Percentiles rank a stretch among this genome's conserved stretches.
These are phyloP conservation scores for Trichoderma sp. DNA, from an alignment of 2,329 filamentous ascomycete species.

Conservation along the genomic window DNA sequence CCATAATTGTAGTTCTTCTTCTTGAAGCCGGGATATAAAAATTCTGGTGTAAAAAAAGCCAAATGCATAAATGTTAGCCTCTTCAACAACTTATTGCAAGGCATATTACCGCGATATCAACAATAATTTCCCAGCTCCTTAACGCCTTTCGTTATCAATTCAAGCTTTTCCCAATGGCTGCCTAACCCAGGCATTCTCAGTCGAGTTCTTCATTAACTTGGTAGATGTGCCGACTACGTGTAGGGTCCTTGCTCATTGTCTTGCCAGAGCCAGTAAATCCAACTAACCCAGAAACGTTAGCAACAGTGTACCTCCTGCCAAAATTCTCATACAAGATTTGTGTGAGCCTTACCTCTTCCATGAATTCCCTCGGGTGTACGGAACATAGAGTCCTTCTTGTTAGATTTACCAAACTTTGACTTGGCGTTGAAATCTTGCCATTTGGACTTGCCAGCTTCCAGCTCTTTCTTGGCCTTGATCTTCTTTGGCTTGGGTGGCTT, in stretches of 20 bases:
- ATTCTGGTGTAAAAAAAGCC: slow-evolving; percentile 25
- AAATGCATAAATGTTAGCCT: slow-evolving; percentile 47
- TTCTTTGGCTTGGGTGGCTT: slow-evolving; percentile 84
- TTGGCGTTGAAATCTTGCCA: slow-evolving; percentile 94
- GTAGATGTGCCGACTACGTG: slow-evolving; percentile 82
- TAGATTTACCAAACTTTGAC: slow-evolving; percentile 66
- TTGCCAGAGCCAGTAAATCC: slow-evolving; percentile 96
- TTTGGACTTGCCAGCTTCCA: slow-evolving; percentile 88
- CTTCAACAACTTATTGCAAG: slow-evolving; percentile 42
- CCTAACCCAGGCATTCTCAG: slow-evolving; percentile 47
- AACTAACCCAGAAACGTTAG: slow-evolving; percentile 59
- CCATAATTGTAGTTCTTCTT: slow-evolving; percentile 26
- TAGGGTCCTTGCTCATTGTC: slow-evolving; percentile 90
- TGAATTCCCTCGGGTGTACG: slow-evolving; percentile 84
- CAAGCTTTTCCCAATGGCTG: slow-evolving; percentile 32
- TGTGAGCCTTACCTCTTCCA: slow-evolving; percentile 70
- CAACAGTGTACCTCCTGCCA: neutral
- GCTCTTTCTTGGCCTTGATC: slow-evolving; percentile 85
- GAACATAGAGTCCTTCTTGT: slow-evolving; percentile 96
- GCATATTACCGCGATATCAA: slow-evolving; percentile 44
- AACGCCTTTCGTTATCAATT: slow-evolving; percentile 29
- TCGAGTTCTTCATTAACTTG: slow-evolving; percentile 76
- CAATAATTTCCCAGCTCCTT: slow-evolving; percentile 33
- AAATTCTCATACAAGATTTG: neutral
- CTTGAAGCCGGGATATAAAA: slow-evolving; percentile 28